Base-by-base conservation (phyloP, 495 filamentous ascomycete genomes). In the Penicillium malachiteum region DNA sequence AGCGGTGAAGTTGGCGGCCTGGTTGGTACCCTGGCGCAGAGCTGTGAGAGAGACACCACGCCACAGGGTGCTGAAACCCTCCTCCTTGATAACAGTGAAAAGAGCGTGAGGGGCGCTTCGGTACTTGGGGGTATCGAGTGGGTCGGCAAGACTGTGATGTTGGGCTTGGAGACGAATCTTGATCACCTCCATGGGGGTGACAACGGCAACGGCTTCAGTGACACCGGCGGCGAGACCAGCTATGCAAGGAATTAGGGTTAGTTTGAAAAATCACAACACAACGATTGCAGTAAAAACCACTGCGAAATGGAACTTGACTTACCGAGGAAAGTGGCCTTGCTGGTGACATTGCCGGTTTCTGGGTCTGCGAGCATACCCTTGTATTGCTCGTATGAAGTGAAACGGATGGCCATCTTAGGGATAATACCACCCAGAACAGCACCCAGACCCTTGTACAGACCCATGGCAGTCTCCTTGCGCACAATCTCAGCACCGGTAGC, bases 321-420 rank as follows among this genome's bases (percentile, higher is more conserved):
- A 89, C 86, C 87, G 8, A 96, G 62, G 75, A 99, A 99, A 30
- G 90, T 96, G 16, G 78, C 81, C 60, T 87, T 81, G 48, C 90
- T 88, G 52, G 81, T 83, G 39, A 97, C 80, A 31, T 67, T 56
- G 13, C 88, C 85, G 7, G 88, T 90, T 56, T 87, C 70, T 62
- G 85, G 77, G 72, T 89, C 77, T 32, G 89, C 87, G 3, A 97
- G 77, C 60, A 88, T 49, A 65, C 87, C 83, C 81, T 97, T 99
- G 72, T 97, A 99, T 60, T 82, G 84, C 75, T 97, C 95, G 72
- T 96, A 99, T 56, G 89, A 94, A 32, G 95, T 96, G 77, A 99
- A 99, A 14, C 94, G 90, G 64, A 97, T 97, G 50, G 94, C 95
- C 94, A 99, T 99, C 77, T 99, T 99, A 12, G 94, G 94, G 34